Evolutionary conservation across 176 grass and related monocot species (phyloP).

Genomic region (Triticum urartu): DNA sequence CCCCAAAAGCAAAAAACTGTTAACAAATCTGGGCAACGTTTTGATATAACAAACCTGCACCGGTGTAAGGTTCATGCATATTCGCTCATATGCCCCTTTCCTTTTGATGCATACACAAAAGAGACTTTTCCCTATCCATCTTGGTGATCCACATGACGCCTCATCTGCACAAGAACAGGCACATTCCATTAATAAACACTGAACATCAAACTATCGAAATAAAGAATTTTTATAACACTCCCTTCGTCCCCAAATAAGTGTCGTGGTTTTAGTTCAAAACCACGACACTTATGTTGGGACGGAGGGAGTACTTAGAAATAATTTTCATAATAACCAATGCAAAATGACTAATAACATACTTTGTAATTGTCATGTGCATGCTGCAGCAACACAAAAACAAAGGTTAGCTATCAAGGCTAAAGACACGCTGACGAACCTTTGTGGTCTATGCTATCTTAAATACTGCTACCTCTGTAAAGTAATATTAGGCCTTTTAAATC

Average conservation of each 20-base stretch:
- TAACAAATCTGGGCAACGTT: background rate
- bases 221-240: background rate
- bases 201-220: background rate
- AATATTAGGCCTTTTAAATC: no score
- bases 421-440: background rate
- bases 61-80: constrained; percentile 90
- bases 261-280: no score
- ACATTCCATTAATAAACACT: background rate
- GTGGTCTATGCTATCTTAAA: background rate
- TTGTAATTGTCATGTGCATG: background rate
- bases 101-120: constrained; percentile 94
- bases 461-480: background rate
- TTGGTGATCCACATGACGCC: constrained; percentile 83
- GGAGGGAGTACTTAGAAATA: background rate
- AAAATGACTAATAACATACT: background rate
- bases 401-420: background rate
- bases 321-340: background rate
- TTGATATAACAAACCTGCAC: constrained; percentile 48
- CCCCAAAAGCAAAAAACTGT: background rate
- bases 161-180: constrained; percentile 59
- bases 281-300: no score
- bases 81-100: constrained; percentile 81
- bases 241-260: no score
- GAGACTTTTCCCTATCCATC: constrained; percentile 93
- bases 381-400: background rate